Base-by-base conservation (phyloP, 73 alveolate genomes). In the Stentor roeselii region DNA sequence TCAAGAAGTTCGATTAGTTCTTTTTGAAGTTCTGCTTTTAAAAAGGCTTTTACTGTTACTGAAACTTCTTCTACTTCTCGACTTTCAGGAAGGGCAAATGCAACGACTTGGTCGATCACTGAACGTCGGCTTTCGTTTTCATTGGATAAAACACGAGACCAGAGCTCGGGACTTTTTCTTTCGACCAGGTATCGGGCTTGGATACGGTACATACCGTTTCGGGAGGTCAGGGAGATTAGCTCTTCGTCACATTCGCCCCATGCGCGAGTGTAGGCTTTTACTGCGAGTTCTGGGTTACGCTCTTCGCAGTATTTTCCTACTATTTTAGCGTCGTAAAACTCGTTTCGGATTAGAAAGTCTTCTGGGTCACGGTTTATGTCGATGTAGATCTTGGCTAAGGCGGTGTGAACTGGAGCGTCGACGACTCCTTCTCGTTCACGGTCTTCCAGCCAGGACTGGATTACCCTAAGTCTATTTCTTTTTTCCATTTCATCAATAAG, bases 231-330 rank as follows among this genome's bases (percentile, higher is more conserved):
- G 82, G 91, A 97, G 60, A 98, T 96, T 75, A 98, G 95, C 92
- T 97, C 99, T 76, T 95, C 96, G 90, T 98, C 99, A 89, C 99
- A 98, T 90, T 96, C 82, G 60, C 99, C 99, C 97, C 99, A 97
- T 32, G 99, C 99, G 77, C 99, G 88, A 93, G 96, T 96, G 95
- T 98, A 98, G 38, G 99, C 99, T 83, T 94, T 84, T 75, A 88
- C 97, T 38, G 99, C 99, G 36, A 98, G 96, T 90, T 96, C 98
- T 50, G 99, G 98, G 90, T 97, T 97, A 91, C 99, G 92, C 67
- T 95, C 99, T 86, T 98, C 99, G 82, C 99, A 96, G 90, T 86
- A 98, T 92, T 95, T 95, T 75, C 99, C 99, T 59, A 98, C 99
- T 37, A 93, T 96, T 88, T 97, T 97, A 59, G 99, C 96, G 89